phyloP scores from a whole-genome alignment of 2,329 filamentous ascomycete genomes.

The Epichloe coenophiala region DNA sequence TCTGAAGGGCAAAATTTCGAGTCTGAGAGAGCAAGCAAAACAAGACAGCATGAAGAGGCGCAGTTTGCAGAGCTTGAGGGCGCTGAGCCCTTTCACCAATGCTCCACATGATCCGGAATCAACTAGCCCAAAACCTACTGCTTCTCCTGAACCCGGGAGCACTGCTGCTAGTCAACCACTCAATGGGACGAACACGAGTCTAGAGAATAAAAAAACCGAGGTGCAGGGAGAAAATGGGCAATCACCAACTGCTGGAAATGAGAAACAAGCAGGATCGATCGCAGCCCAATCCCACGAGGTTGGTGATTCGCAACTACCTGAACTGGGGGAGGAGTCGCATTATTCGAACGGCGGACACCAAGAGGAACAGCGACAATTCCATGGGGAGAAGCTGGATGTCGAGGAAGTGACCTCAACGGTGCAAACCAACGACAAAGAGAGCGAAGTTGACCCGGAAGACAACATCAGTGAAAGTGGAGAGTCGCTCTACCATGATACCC shows the following conservation, averaged over 20 bases:
- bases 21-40: slow-evolving; percentile 61
- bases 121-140: slow-evolving; percentile 8
- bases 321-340: neutral
- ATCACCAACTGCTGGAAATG: slow-evolving; percentile 6
- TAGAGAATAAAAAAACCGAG: neutral
- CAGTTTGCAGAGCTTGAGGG: slow-evolving; percentile 62
- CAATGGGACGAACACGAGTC: neutral
- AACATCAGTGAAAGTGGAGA: slow-evolving; percentile 49
- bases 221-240: neutral
- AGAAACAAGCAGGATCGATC: neutral
- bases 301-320: neutral
- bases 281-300: neutral
- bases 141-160: slow-evolving; percentile 7
- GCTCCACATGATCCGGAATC: slow-evolving; percentile 28
- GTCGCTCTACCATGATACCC: slow-evolving; percentile 48
- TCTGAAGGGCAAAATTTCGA: slow-evolving; percentile 74
- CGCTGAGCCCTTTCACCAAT: slow-evolving; percentile 67
- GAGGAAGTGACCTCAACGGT: slow-evolving; percentile 1
- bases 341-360: neutral
- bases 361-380: neutral
- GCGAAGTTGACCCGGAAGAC: slow-evolving; percentile 4
- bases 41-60: slow-evolving; percentile 67
- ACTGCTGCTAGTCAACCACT: neutral
- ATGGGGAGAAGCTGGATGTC: neutral
- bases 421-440: slow-evolving; percentile 12